A percentile compares a stretch with the other conserved stretches of the same genome.
phyloP scores from a whole-genome alignment of 441 rosid species.

The Erodium texanum region DNA sequence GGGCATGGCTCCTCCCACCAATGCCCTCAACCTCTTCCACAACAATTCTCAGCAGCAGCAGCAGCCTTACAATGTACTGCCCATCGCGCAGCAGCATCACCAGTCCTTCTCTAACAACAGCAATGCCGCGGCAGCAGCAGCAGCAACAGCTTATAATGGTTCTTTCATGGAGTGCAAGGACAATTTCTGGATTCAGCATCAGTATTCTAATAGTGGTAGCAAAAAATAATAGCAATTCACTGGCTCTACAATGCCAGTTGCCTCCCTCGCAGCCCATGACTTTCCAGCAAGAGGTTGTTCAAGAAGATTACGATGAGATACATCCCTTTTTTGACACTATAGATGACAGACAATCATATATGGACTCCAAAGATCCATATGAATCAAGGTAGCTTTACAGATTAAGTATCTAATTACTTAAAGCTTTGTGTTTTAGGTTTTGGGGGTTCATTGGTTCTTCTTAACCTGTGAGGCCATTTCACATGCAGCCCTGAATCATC shows the following conservation, averaged over 20 bases:
- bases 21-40: slow-evolving; percentile 30
- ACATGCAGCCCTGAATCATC: slow-evolving; percentile 58
- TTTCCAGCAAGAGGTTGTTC: slow-evolving; percentile 40
- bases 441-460: background rate
- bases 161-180: slow-evolving; percentile 40
- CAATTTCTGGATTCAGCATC: slow-evolving; percentile 36
- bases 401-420: background rate
- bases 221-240: slow-evolving; percentile 20
- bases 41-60: slow-evolving; percentile 8
- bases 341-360: slow-evolving; percentile 68
- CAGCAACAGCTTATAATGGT: slow-evolving; percentile 20
- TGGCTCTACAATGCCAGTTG: slow-evolving; percentile 47
- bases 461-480: background rate
- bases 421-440: background rate
- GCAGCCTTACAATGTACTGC: slow-evolving; percentile 18
- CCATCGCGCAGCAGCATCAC: too few species aligned
- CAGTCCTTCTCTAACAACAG: slow-evolving; percentile 29
- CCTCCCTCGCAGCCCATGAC: slow-evolving; percentile 34
- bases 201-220: slow-evolving; percentile 13
- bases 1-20: slow-evolving; percentile 63
- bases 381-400: slow-evolving; percentile 39
- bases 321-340: slow-evolving; percentile 68
- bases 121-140: slow-evolving; percentile 10
- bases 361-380: slow-evolving; percentile 51
- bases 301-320: slow-evolving; percentile 51